phyloP scores from a whole-genome alignment of 1,139 yeast genomes.

The Debaryomycetaceae sp. region DNA sequence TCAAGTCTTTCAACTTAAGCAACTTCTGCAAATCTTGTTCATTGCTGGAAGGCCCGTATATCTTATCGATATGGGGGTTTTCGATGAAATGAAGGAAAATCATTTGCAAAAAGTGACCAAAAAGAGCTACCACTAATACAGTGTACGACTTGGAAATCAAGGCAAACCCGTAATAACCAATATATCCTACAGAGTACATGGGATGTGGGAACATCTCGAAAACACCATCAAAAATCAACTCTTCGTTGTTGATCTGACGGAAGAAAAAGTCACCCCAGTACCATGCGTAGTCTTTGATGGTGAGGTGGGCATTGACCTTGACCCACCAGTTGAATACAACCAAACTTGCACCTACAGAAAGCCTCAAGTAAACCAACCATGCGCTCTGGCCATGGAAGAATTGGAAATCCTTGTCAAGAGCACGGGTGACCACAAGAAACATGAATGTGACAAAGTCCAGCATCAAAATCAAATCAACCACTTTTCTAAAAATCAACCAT shows the following conservation, averaged over 20 bases:
- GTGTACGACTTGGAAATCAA: slow-evolving; percentile 74
- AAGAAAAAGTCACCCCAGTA: slow-evolving; percentile 95
- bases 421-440: slow-evolving; percentile 63
- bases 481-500: slow-evolving; percentile 77
- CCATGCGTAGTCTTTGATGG: slow-evolving; percentile 91
- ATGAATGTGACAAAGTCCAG: slow-evolving; percentile 79
- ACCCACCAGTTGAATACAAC: slow-evolving; percentile 82
- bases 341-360: slow-evolving; percentile 44
- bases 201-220: slow-evolving; percentile 93
- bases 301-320: slow-evolving; percentile 83
- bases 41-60: slow-evolving; percentile 52
- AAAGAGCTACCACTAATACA: slow-evolving; percentile 64
- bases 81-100: slow-evolving; percentile 74
- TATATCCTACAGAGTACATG: slow-evolving; percentile 87
- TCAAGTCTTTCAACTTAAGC: slow-evolving; percentile 42
- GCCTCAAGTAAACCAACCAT: slow-evolving; percentile 36
- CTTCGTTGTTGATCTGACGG: slow-evolving; percentile 69
- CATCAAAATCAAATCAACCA: slow-evolving; percentile 82
- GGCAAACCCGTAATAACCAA: slow-evolving; percentile 85
- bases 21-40: slow-evolving; percentile 37
- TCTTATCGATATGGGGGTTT: slow-evolving; percentile 85
- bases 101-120: slow-evolving; percentile 81
- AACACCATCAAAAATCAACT: slow-evolving; percentile 84
- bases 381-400: slow-evolving; percentile 32
- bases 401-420: slow-evolving; percentile 41